phyloP scores from a whole-genome alignment of 768 basidiomycete genomes.

The Chalciporus chontae region DNA sequence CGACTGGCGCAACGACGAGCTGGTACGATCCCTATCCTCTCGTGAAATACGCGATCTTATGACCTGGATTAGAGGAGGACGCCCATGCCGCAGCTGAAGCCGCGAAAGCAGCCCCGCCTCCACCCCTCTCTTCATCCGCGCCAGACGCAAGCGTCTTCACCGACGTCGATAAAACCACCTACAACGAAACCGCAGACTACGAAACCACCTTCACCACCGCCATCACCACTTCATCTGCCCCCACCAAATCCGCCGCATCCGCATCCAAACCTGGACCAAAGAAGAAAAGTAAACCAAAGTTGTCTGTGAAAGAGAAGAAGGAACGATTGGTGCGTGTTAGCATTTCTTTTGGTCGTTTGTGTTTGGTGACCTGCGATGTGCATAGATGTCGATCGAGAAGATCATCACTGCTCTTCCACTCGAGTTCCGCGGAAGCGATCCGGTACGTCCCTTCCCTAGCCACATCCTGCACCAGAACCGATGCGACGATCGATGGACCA shows the following conservation, averaged over 20 bases:
- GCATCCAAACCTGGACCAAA: conserved; percentile 39
- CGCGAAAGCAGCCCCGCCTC: conserved; percentile 41
- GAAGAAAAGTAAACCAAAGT: conserved; percentile 61
- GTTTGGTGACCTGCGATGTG: neutral
- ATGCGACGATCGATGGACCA: neutral
- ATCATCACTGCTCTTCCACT: conserved; percentile 76
- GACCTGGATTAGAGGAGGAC: conserved; percentile 51
- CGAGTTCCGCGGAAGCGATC: conserved; percentile 87
- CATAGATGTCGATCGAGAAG: conserved; percentile 60
- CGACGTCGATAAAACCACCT: conserved; percentile 31
- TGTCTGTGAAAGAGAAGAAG: conserved; percentile 80
- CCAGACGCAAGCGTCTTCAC: conserved; percentile 11
- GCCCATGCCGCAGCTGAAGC: conserved; percentile 50
- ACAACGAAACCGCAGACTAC: conserved; percentile 26
- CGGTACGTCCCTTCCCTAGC: conserved; percentile 46
- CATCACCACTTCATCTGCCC: conserved; percentile 33
- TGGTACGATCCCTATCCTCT: conserved; percentile 36
- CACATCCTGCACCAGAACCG: neutral
- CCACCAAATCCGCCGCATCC: conserved; percentile 33
- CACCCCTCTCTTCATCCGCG: conserved; percentile 9
- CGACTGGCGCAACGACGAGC: conserved; percentile 55
- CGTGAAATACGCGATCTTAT: neutral
- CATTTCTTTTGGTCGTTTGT: no score
- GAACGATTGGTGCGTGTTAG: conserved; percentile 67
- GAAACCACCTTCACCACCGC: conserved; percentile 35